A percentile compares a stretch with the other conserved stretches of the same genome.
Conservation (phyloP, 2,329 filamentous ascomycete species). For the Aureobasidium sp. region DNA sequence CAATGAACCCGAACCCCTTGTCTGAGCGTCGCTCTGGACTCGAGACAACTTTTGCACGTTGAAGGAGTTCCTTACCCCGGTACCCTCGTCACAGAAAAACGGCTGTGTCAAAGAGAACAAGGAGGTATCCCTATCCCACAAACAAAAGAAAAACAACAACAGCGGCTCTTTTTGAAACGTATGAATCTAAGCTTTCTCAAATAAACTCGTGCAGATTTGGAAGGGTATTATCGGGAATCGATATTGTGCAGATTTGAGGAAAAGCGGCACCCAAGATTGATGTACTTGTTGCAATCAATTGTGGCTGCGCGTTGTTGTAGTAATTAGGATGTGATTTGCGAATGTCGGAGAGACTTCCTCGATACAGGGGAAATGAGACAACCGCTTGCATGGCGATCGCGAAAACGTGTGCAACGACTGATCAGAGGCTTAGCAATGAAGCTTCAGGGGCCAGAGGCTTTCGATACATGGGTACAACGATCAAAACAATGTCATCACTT, state of each 20-base stretch:
- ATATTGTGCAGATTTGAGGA: background rate
- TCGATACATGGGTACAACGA: background rate
- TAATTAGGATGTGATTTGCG: background rate
- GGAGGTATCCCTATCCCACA: no score
- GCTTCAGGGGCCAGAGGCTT: background rate
- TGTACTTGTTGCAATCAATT: background rate
- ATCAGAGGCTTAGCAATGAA: background rate
- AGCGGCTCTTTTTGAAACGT: background rate
- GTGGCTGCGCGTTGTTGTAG: conserved; percentile 6
- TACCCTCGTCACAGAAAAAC: background rate
- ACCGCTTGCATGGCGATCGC: background rate
- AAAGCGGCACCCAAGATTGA: background rate
- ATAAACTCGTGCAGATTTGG: background rate
- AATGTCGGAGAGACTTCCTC: background rate
- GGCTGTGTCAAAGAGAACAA: no score
- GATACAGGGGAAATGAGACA: conserved; percentile 7
- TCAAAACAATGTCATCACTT: conserved; percentile 1
- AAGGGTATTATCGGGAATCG: background rate
- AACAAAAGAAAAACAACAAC: no score
- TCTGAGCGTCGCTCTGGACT: background rate
- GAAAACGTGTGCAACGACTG: background rate
- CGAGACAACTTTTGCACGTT: background rate
- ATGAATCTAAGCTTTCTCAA: background rate
- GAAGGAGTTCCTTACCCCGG: background rate
- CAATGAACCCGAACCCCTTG: background rate